Evolutionary conservation across 106 monocot genomes (phyloP).

Genomic region (Acorus calamus): DNA sequence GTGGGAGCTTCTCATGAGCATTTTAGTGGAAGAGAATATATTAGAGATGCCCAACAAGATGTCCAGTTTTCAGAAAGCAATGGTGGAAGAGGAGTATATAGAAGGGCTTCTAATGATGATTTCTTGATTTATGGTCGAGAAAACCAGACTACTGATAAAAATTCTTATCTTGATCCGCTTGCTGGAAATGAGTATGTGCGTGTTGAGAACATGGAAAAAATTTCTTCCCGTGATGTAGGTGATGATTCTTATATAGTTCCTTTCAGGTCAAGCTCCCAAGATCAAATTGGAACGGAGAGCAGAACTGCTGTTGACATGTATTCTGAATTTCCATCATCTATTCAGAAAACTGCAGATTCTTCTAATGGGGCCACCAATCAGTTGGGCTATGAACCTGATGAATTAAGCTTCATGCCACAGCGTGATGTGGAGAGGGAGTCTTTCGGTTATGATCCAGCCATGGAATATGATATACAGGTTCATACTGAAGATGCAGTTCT

Average conservation of each 20-base stretch:
- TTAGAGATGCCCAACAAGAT: slow-evolving; percentile 15
- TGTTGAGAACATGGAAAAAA: slow-evolving; percentile 21
- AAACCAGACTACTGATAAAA: slow-evolving; percentile 22
- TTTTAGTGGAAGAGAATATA: slow-evolving; percentile 5
- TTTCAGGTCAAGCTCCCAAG: slow-evolving; percentile 31
- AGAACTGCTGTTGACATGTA: slow-evolving; percentile 55
- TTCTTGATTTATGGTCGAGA: slow-evolving; percentile 53
- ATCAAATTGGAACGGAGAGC: slow-evolving; percentile 17
- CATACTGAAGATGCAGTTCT: slow-evolving; percentile 19
- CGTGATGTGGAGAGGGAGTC: slow-evolving; percentile 39
- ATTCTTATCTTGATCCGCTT: slow-evolving; percentile 31
- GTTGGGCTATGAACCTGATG: slow-evolving; percentile 60
- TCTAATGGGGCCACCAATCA: slow-evolving; percentile 17
- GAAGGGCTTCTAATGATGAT: slow-evolving; percentile 40
- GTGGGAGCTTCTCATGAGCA: slow-evolving; percentile 28
- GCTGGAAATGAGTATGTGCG: slow-evolving; percentile 30
- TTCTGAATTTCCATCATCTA: slow-evolving; percentile 32
- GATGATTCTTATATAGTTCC: slow-evolving; percentile 81
- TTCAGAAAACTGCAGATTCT: slow-evolving; percentile 20
- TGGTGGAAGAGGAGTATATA: slow-evolving; percentile 33
- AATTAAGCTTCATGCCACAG: slow-evolving; percentile 66
- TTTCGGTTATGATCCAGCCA: slow-evolving; percentile 58
- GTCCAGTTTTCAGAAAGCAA: slow-evolving; percentile 48
- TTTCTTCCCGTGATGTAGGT: slow-evolving; percentile 16
- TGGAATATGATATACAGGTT: slow-evolving; percentile 50